phyloP scores from a whole-genome alignment of 192 early-diverging fungal species.

The Helicostylum pulchrum region DNA sequence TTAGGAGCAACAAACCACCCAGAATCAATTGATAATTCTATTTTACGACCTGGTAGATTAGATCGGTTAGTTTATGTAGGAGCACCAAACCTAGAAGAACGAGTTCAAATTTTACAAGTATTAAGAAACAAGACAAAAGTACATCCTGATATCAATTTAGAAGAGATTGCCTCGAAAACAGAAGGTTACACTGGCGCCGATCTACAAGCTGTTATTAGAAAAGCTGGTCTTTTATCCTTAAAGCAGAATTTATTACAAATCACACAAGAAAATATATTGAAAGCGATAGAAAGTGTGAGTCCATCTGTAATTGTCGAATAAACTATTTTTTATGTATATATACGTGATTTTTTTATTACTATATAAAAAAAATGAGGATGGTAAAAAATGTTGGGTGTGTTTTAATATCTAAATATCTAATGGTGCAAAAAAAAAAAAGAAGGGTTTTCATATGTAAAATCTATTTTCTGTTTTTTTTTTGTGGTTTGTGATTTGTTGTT shows the following conservation, averaged over 20 bases:
- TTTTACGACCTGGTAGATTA: slow-evolving; percentile 83
- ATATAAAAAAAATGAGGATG: not conserved
- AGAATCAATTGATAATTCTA: slow-evolving; percentile 64
- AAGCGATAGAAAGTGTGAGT: slow-evolving; percentile 5
- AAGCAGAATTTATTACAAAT: slow-evolving; percentile 17
- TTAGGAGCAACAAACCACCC: slow-evolving; percentile 88
- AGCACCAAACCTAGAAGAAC: slow-evolving; percentile 54
- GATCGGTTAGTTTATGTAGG: slow-evolving; percentile 74
- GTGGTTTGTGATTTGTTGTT: no score
- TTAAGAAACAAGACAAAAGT: slow-evolving; percentile 35
- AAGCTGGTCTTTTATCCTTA: slow-evolving; percentile 53
- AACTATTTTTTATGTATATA: slow-evolving; percentile 3
- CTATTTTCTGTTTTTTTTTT: not conserved
- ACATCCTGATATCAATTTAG: slow-evolving; percentile 31
- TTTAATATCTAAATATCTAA: not conserved
- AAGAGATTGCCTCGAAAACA: slow-evolving; percentile 44
- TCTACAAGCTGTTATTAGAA: slow-evolving; percentile 58
- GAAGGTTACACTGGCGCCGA: slow-evolving; percentile 66
- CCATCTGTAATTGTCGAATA: slow-evolving; percentile 5
- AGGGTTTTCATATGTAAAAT: not conserved
- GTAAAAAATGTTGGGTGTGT: not conserved
- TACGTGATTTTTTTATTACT: not conserved
- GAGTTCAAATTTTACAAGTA: slow-evolving; percentile 64
- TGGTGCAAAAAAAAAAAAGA: not conserved
- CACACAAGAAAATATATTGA: slow-evolving; percentile 9